Evolutionary conservation across 192 early-diverging fungal species (phyloP), one percentile per base, ranked within the genome.

Genomic region (Linnemannia elongata): DNA sequence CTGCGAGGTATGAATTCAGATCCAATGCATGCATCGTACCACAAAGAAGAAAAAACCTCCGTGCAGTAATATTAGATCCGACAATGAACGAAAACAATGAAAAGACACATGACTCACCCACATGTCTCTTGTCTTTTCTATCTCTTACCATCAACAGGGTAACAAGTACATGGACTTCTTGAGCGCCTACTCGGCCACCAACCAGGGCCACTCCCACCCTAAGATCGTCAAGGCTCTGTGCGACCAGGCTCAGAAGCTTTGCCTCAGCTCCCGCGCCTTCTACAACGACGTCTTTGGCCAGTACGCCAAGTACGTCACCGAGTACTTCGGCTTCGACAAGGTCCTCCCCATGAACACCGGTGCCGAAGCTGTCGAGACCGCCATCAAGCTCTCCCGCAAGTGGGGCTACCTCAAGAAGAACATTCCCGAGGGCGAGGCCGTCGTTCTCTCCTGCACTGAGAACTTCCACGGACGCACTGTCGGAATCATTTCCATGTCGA

Each of bases 271-370:
- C 60, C 94, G 98, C 52, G 98, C 98, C 9, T 99, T 99, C 90
- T 96, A 98, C 91, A 99, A 99, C 90, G 95, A 98, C 82, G 90
- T 95, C 35, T 98, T 98, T 88, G 97, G 97, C 9, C 85, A 90
- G 68, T 97, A 96, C 80, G 97, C 97, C 72, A 94, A 97, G 82
- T 99, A 96, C 87, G 88, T 99, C 52, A 95, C 97, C 24, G 94
- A 95, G 89, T 98, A 94, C 90, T 99, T 99, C 92, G 96, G 96
- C 2, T 97, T 96, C 82, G 97, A 99, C 69, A 99, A 99, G 98
- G 96, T 99, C 69, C 91, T 99, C 60, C 98, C 98, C 69, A 99
- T 98, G 96, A 99, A 99, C 93, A 99, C 98, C 15, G 98, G 98
- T 74, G 97, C 97, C 68, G 98, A 99, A 85, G 98, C 97, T 7